These are phyloP conservation scores for Talaromyces thailandensis DNA, from an alignment of 495 filamentous ascomycete species.

Conservation along the genomic window DNA sequence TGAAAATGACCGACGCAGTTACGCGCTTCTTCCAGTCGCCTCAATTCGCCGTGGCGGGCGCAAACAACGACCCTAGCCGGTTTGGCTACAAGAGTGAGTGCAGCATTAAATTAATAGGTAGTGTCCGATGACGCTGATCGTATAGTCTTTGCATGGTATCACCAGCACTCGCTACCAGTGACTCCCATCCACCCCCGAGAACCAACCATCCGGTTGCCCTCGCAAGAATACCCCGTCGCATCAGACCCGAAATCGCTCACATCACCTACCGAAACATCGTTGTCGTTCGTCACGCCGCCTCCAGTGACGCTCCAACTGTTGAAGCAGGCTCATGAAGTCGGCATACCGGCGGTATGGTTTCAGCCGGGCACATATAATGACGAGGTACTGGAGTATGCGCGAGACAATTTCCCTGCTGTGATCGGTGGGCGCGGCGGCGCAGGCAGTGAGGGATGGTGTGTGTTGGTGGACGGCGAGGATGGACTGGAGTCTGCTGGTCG, in stretches of 20 bases:
- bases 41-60: slow-evolving; percentile 84
- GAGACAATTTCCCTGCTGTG: slow-evolving; percentile 54
- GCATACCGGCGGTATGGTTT: slow-evolving; percentile 77
- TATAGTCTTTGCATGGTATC: slow-evolving; percentile 84
- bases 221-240: slow-evolving; percentile 51
- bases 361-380: slow-evolving; percentile 85
- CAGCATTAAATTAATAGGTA: slow-evolving; percentile 1
- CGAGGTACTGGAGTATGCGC: slow-evolving; percentile 59
- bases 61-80: slow-evolving; percentile 71
- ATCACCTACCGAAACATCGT: slow-evolving; percentile 58
- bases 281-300: slow-evolving; percentile 81
- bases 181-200: slow-evolving; percentile 75
- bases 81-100: slow-evolving; percentile 83
- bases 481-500: slow-evolving; percentile 54
- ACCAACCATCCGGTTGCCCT: slow-evolving; percentile 45
- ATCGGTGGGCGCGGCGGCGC: slow-evolving; percentile 60
- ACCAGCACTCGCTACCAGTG: slow-evolving; percentile 61
- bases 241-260: slow-evolving; percentile 54
- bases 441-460: slow-evolving; percentile 78
- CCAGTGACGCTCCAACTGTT: slow-evolving; percentile 60
- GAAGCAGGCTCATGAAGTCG: slow-evolving; percentile 68
- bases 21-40: slow-evolving; percentile 75
- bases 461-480: slow-evolving; percentile 79
- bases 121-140: not conserved
- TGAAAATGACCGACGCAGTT: slow-evolving; percentile 35